phyloP scores from a whole-genome alignment of 148 eudicot species.

The Vaccinium vitisidaea region DNA sequence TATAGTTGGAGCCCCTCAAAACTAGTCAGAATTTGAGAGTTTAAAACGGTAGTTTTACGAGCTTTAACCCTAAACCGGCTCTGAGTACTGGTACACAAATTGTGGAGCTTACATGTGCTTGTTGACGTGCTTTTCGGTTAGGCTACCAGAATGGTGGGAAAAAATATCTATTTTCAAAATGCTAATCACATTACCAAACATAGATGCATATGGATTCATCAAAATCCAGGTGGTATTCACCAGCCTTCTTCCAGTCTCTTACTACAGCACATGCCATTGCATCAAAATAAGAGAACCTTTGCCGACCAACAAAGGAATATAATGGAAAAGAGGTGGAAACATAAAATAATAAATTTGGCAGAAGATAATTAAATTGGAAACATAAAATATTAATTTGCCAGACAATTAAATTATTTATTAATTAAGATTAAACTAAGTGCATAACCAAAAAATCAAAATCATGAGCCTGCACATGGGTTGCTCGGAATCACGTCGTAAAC shows the following conservation, averaged over 20 bases:
- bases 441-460: background rate
- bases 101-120: background rate
- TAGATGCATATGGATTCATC: background rate
- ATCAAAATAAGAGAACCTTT: background rate
- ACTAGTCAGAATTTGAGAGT: no score
- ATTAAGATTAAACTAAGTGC: background rate
- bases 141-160: background rate
- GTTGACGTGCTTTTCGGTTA: background rate
- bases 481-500: background rate
- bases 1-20: no score
- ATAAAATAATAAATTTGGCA: background rate
- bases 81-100: no score
- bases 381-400: background rate
- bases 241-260: background rate
- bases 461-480: constrained; percentile 3
- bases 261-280: background rate
- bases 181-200: background rate
- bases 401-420: background rate
- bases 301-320: constrained; percentile 6
- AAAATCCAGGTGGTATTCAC: background rate
- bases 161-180: background rate
- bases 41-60: no score
- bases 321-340: background rate
- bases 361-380: constrained; percentile 1
- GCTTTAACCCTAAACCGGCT: no score